phyloP scores from a whole-genome alignment of 176 grass and related monocot genomes.

The Carex scoparia region DNA sequence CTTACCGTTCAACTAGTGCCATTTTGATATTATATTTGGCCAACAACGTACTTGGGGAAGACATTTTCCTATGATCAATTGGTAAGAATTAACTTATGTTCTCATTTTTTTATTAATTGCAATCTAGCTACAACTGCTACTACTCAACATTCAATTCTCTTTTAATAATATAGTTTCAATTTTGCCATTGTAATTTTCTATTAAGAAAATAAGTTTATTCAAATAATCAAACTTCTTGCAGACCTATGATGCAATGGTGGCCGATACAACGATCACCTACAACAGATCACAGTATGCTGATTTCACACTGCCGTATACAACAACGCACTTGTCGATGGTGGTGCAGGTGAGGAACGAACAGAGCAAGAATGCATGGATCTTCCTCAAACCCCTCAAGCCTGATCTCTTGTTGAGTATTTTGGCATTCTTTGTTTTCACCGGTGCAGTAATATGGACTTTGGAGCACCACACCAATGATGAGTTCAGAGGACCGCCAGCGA shows the following conservation, averaged over 20 bases:
- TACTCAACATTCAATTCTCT: no score
- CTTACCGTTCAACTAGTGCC: background rate
- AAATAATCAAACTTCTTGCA: background rate
- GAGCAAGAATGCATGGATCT: conserved; percentile 45
- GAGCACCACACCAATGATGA: conserved; percentile 59
- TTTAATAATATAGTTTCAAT: background rate
- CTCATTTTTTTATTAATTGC: no score
- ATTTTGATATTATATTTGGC: background rate
- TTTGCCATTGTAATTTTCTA: background rate
- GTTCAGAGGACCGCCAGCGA: conserved; percentile 23
- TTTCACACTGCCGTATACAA: conserved; percentile 61
- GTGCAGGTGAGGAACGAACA: conserved; percentile 35
- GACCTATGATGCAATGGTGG: conserved; percentile 63
- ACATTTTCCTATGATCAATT: background rate
- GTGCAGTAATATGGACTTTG: conserved; percentile 53
- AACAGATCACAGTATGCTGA: conserved; percentile 43
- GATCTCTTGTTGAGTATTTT: conserved; percentile 53
- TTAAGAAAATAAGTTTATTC: background rate
- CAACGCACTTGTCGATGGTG: conserved; percentile 49
- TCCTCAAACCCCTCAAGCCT: conserved; percentile 53
- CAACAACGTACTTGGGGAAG: background rate
- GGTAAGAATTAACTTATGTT: background rate
- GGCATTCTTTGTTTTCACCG: conserved; percentile 57
- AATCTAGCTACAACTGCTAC: no score
- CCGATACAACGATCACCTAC: conserved; percentile 57